phyloP scores from a whole-genome alignment of 495 filamentous ascomycete genomes.

The Aspergillus conjunctus region DNA sequence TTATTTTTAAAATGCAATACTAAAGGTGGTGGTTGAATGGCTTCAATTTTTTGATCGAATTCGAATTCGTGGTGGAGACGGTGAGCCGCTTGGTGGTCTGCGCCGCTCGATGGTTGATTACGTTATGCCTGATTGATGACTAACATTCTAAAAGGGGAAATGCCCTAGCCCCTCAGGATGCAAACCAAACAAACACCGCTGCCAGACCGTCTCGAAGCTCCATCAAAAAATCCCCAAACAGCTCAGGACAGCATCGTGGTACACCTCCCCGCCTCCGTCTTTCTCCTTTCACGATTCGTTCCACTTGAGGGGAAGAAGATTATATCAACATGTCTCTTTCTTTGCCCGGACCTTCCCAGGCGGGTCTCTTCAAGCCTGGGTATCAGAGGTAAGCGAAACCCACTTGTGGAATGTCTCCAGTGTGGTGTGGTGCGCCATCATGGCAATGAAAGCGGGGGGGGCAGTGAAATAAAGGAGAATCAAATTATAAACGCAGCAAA shows the following conservation, averaged over 20 bases:
- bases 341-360: constrained; percentile 89
- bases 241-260: constrained; percentile 31
- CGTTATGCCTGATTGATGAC: too few relatives aligned
- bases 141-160: constrained; percentile 14
- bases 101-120: too few relatives aligned
- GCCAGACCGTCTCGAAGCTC: constrained; percentile 41
- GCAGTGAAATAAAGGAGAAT: too few relatives aligned
- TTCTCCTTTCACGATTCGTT: constrained; percentile 27
- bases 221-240: constrained; percentile 49
- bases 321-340: constrained; percentile 81
- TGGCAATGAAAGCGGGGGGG: neutral
- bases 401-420: constrained; percentile 35
- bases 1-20: too few relatives aligned
- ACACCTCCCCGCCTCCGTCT: constrained; percentile 25
- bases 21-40: too few relatives aligned
- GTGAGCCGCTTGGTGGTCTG: too few relatives aligned
- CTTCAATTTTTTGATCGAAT: too few relatives aligned
- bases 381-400: constrained; percentile 80
- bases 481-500: constrained; percentile 6
- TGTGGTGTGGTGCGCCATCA: constrained; percentile 33
- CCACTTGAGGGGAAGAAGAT: constrained; percentile 30
- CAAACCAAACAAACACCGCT: constrained; percentile 50
- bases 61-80: too few relatives aligned
- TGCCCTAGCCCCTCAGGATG: constrained; percentile 40
- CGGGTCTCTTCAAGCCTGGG: constrained; percentile 91